Percentiles rank a stretch among this genome's conserved stretches.
phyloP scores from a whole-genome alignment of 768 basidiomycete species.

The Chiua virens region DNA sequence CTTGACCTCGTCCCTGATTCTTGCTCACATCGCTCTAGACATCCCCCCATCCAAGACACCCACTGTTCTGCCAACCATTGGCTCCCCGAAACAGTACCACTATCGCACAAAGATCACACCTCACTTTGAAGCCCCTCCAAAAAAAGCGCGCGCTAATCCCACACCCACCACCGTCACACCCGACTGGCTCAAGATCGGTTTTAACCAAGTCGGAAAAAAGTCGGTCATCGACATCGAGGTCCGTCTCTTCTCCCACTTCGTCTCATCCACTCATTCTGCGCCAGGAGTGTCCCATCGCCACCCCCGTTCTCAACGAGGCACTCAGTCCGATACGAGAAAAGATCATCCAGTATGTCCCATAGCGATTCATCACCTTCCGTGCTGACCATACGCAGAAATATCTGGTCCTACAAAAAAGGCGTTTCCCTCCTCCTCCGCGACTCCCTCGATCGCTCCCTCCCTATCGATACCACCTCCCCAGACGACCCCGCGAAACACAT shows the following conservation, averaged over 20 bases:
- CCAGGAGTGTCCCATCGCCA: conserved; percentile 92
- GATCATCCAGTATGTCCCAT: conserved; percentile 59
- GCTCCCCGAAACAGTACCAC: conserved; percentile 85
- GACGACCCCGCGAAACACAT: conserved; percentile 59
- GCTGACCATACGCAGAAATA: conserved; percentile 53
- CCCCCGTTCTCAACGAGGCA: conserved; percentile 71
- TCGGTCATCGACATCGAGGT: conserved; percentile 92
- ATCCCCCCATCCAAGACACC: conserved; percentile 62
- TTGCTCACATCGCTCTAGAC: conserved; percentile 26
- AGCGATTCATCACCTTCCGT: not conserved
- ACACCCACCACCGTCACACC: conserved; percentile 36
- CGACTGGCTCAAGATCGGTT: conserved; percentile 83
- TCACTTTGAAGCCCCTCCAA: conserved; percentile 83
- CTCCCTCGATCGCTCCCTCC: conserved; percentile 48
- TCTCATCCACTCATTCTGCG: not conserved
- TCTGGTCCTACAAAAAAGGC: conserved; percentile 78
- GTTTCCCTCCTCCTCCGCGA: conserved; percentile 91
- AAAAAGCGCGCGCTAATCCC: conserved; percentile 27
- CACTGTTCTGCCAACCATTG: conserved; percentile 66
- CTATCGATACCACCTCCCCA: conserved; percentile 27
- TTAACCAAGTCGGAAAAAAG: conserved; percentile 75
- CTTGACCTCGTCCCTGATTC: conserved; percentile 27
- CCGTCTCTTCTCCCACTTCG: not conserved
- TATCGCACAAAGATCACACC: conserved; percentile 98
- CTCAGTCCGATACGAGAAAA: conserved; percentile 59